phyloP scores from a whole-genome alignment of 2,329 filamentous ascomycete species.

The Diaporthe aspalathi region DNA sequence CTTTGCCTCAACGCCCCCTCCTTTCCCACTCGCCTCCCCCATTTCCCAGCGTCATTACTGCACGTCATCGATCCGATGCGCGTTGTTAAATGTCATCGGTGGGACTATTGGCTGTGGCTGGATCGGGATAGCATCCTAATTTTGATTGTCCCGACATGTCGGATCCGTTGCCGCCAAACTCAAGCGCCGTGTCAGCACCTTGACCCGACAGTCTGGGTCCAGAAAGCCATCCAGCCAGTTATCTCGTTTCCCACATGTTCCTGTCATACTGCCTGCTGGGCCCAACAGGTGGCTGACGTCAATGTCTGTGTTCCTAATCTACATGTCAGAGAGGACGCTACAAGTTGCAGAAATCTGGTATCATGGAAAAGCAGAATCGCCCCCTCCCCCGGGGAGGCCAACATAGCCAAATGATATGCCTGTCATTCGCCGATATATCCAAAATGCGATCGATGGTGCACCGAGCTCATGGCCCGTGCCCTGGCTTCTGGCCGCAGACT shows the following conservation, averaged over 20 bases:
- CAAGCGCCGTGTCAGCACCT: slow-evolving; percentile 25
- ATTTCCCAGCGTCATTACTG: neutral
- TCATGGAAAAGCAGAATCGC: slow-evolving; percentile 18
- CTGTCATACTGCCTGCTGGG: neutral
- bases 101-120: slow-evolving; percentile 13
- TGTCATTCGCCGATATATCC: slow-evolving; percentile 6
- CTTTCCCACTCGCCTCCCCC: neutral
- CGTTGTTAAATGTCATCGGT: neutral
- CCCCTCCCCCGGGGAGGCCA: neutral
- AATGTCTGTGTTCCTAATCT: neutral
- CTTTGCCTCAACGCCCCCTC: neutral
- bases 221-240: neutral
- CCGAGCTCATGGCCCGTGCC: slow-evolving; percentile 17
- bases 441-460: neutral
- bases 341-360: slow-evolving; percentile 1
- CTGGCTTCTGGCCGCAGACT: slow-evolving; percentile 65
- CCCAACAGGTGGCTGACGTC: neutral
- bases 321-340: neutral
- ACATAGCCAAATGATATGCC: neutral
- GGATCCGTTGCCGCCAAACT: neutral
- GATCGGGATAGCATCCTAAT: neutral
- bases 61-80: slow-evolving; percentile 25
- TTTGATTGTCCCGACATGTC: neutral
- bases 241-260: neutral
- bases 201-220: neutral